Percentiles rank a stretch among this genome's conserved stretches.
Evolutionary conservation across 139 green algal species (phyloP).

Genomic region (Micractinium conductrix): DNA sequence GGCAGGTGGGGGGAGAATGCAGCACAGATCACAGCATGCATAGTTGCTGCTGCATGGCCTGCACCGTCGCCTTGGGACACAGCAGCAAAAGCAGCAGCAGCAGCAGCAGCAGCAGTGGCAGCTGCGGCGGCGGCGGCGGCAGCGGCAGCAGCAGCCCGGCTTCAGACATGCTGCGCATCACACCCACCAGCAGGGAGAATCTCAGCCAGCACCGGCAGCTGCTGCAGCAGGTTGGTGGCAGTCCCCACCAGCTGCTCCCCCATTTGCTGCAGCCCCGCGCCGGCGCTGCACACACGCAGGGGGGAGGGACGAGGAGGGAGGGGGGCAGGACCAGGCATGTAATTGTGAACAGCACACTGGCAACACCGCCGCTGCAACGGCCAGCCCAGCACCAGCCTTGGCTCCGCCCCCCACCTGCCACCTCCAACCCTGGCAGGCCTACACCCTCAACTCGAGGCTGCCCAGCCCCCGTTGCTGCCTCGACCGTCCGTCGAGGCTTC

Average conservation of each 20-base stretch:
- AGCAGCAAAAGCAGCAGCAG: neutral
- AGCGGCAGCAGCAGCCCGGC: neutral
- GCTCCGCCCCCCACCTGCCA: too few species aligned
- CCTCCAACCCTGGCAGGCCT: too few species aligned
- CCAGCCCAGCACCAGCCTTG: too few species aligned
- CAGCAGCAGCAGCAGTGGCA: too few species aligned
- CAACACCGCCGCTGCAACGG: too few species aligned
- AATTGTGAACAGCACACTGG: too few species aligned
- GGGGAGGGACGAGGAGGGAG: neutral
- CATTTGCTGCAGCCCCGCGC: neutral
- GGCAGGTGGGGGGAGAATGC: neutral
- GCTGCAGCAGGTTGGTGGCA: constrained; percentile 55
- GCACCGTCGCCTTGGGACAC: neutral
- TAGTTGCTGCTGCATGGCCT: neutral
- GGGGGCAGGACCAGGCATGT: too few species aligned
- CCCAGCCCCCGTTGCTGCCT: too few species aligned
- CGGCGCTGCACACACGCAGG: neutral
- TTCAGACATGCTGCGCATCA: neutral
- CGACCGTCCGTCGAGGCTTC: too few species aligned
- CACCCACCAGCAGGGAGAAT: constrained; percentile 66
- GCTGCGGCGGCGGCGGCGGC: neutral
- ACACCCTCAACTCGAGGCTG: too few species aligned
- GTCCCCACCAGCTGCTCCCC: constrained; percentile 16
- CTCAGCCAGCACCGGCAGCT: constrained; percentile 71
- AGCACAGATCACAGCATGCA: neutral